Evolutionary conservation across 1,284 basidiomycete species (phyloP).

Genomic region (Vanrija sp.): DNA sequence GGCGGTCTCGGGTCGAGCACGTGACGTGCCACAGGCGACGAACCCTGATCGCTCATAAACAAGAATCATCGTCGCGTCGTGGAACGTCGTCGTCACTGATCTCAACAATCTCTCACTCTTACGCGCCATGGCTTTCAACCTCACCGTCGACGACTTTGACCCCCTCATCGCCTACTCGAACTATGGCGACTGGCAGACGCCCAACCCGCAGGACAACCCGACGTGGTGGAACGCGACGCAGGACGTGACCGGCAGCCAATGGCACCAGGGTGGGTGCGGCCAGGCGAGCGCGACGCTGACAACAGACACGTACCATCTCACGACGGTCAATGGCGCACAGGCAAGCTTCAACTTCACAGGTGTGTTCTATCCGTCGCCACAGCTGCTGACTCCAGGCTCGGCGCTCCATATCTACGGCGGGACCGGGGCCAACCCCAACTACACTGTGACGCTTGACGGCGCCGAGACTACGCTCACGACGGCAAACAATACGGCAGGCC

Average conservation of each 20-base stretch:
- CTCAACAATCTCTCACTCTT: background rate
- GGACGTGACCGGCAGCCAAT: constrained; percentile 35
- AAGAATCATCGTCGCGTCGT: too few relatives aligned
- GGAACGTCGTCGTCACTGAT: too few relatives aligned
- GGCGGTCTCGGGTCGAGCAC: too few relatives aligned
- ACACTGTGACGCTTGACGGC: constrained; percentile 38
- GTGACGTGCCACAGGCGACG: too few relatives aligned
- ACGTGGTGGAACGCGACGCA: constrained; percentile 37
- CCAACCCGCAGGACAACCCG: constrained; percentile 45
- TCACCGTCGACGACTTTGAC: constrained; percentile 51
- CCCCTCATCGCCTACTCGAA: constrained; percentile 37
- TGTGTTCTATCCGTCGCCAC: background rate
- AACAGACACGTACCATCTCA: constrained; percentile 44
- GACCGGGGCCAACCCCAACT: constrained; percentile 20
- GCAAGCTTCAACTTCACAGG: constrained; percentile 42
- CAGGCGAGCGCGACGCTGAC: constrained; percentile 8
- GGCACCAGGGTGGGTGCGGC: constrained; percentile 40
- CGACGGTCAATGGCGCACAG: constrained; percentile 25
- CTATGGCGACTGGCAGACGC: constrained; percentile 42
- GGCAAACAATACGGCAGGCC: constrained; percentile 17
- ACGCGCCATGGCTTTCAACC: constrained; percentile 21
- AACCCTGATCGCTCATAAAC: too few relatives aligned
- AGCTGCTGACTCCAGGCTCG: constrained; percentile 3
- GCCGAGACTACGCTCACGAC: constrained; percentile 9
- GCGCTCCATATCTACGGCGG: constrained; percentile 41